phyloP scores from a whole-genome alignment of 2,329 filamentous ascomycete species.

The Achaetomium macrosporum region DNA sequence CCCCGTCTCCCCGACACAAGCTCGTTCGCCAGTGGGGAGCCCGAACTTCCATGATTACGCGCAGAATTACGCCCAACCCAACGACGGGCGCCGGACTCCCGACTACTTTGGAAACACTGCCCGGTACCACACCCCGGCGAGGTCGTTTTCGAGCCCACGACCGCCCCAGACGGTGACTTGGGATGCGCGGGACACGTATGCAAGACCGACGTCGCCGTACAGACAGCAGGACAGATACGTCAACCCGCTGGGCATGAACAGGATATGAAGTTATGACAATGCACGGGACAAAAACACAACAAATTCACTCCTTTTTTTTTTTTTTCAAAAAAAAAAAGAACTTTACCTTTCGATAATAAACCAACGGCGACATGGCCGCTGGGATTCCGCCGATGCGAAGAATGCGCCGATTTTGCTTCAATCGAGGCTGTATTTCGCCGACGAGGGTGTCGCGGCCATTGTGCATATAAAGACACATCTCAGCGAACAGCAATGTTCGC shows the following conservation, averaged over 20 bases:
- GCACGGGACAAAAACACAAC: background rate
- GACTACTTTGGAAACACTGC: slow-evolving; percentile 53
- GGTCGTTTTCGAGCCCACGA: slow-evolving; percentile 52
- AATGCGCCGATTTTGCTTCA: background rate
- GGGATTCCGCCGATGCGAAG: background rate
- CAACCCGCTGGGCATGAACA: slow-evolving; percentile 53
- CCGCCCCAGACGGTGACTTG: slow-evolving; percentile 40
- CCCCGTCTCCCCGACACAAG: slow-evolving; percentile 25
- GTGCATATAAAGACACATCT: background rate
- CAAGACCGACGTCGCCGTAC: slow-evolving; percentile 34
- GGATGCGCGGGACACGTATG: slow-evolving; percentile 39
- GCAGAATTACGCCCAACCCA: slow-evolving; percentile 10
- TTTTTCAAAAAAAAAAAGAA: too few species aligned
- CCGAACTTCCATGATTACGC: slow-evolving; percentile 15
- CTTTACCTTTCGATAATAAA: background rate
- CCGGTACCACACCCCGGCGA: slow-evolving; percentile 47
- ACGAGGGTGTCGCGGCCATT: background rate
- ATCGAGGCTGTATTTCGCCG: background rate
- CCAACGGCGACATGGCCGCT: background rate
- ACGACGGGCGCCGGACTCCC: slow-evolving; percentile 41
- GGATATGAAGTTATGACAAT: slow-evolving; percentile 36
- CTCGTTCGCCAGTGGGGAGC: slow-evolving; percentile 23
- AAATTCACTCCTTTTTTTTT: background rate
- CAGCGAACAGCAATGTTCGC: background rate
- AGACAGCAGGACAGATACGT: slow-evolving; percentile 32